Evolutionary conservation across 306 rosid species (phyloP).

Genomic region (Lupinus albus): DNA sequence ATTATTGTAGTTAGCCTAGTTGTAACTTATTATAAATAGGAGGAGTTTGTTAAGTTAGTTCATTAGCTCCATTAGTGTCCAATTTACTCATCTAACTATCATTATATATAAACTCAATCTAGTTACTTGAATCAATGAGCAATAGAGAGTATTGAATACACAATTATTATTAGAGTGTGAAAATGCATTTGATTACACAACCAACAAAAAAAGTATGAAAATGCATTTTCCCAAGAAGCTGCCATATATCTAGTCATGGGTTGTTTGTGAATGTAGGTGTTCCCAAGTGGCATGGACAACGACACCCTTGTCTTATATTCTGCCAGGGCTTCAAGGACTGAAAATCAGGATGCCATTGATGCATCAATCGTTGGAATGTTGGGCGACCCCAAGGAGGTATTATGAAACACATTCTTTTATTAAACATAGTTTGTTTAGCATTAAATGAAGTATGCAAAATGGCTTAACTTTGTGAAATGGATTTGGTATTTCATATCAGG

Average conservation of each 20-base stretch:
- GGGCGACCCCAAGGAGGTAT: slow-evolving; percentile 77
- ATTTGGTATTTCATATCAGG: slow-evolving; percentile 46
- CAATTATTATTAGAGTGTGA: too few species aligned
- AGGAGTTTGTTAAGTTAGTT: too few species aligned
- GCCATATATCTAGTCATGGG: slow-evolving; percentile 2
- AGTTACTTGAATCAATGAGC: too few species aligned
- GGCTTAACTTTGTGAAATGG: slow-evolving; percentile 13
- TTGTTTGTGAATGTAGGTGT: slow-evolving; percentile 50
- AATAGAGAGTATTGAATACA: too few species aligned
- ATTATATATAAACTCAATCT: too few species aligned
- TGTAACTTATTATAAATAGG: too few species aligned
- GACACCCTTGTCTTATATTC: slow-evolving; percentile 58
- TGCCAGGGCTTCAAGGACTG: slow-evolving; percentile 75
- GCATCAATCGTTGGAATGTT: slow-evolving; percentile 80
- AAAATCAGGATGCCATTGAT: slow-evolving; percentile 88
- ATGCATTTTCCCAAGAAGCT: slow-evolving; percentile 10
- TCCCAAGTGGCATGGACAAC: slow-evolving; percentile 51
- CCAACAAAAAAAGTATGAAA: background rate
- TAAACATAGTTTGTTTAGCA: background rate
- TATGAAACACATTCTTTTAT: background rate
- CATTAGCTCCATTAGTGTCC: too few species aligned
- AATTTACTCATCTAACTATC: too few species aligned
- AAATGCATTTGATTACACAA: too few species aligned
- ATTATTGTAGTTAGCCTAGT: too few species aligned
- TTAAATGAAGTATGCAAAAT: background rate